Conservation (phyloP, 805 yeast genomes). For the Nakazawaea populi region DNA sequence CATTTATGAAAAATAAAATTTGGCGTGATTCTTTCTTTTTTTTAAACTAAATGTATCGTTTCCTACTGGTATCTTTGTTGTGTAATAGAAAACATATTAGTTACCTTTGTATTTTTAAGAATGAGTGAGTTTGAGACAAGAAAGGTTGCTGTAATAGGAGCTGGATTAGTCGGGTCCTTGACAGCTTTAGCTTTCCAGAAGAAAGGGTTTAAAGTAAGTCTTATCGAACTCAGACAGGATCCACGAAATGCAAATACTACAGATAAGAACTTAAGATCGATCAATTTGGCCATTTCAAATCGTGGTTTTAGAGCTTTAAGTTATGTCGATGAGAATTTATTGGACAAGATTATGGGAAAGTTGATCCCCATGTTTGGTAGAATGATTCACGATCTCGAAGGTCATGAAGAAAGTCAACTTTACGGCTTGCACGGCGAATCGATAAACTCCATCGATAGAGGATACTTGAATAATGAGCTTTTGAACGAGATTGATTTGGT, state of each 20-base stretch:
- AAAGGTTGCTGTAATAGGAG: slow-evolving; percentile 67
- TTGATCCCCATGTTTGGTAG: slow-evolving; percentile 86
- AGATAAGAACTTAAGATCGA: slow-evolving; percentile 51
- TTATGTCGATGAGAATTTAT: slow-evolving; percentile 54
- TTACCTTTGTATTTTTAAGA: neutral
- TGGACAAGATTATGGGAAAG: slow-evolving; percentile 45
- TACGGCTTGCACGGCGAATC: slow-evolving; percentile 81
- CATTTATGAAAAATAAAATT: neutral
- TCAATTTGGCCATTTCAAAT: slow-evolving; percentile 82
- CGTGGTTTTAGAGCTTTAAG: slow-evolving; percentile 73
- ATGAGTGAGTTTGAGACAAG: slow-evolving; percentile 14
- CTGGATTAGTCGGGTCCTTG: slow-evolving; percentile 85
- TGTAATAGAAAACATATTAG: too few relatives aligned
- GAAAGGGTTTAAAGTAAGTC: slow-evolving; percentile 64
- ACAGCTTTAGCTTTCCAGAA: slow-evolving; percentile 76
- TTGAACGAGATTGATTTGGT: slow-evolving; percentile 56
- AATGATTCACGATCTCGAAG: slow-evolving; percentile 74
- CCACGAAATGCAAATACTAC: slow-evolving; percentile 36
- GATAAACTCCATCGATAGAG: slow-evolving; percentile 81
- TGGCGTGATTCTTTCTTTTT: neutral
- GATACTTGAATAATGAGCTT: slow-evolving; percentile 57
- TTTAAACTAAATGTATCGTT: too few relatives aligned
- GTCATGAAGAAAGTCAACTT: slow-evolving; percentile 57
- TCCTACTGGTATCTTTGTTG: too few relatives aligned
- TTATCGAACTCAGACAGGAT: slow-evolving; percentile 70